Base-by-base conservation (phyloP, 2,329 filamentous ascomycete species). In the Davidsoniella neocaledoniae region DNA sequence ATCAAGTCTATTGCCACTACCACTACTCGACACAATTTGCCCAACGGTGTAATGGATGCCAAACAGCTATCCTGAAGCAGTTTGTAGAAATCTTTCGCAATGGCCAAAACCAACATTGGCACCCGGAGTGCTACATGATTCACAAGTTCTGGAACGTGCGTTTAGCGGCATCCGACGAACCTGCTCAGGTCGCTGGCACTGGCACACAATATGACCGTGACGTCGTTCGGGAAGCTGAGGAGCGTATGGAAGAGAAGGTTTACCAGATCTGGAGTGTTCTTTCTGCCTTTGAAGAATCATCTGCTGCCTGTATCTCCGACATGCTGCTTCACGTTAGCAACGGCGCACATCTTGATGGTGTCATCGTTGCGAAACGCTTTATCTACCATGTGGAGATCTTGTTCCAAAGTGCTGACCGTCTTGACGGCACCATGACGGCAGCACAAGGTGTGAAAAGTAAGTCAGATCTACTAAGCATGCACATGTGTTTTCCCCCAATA, bases 121-220 rank as follows among this genome's bases (percentile, higher is more conserved):
- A 98, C 62, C 91, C 91, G 2, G 91, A 98, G 66, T 98, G 91
- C 65, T 98, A 98, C 66, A 98, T 98, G 91, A 98, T 98, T 55
- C 91, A 98, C 68, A 98, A 98, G 61, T 98, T 96, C 66, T 98
- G 91, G 91, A 98, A 96, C 62, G 91, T 98, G 53, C 81, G 91
- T 47, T 71, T 98, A 37, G 37, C 51, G 7, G 42, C 47, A 26
- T 43, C 51, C 2, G 51, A 53, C 41, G 51, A 53, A 19, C 51
- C 51, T 19, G 44, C 39, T 19, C 47, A 38, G 38, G 21, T 26
- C 8, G 46, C 46, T 10, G 51, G 51, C 2, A 52, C 47, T 17
- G 51, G 51, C 7, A 53, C 51, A 14, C 66, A 72, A 48, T 61
- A 64, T 9, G 68, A 71, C 48, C 81, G 87, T 48, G 80, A 86